A percentile compares a stretch with the other conserved stretches of the same genome.
Conservation (phyloP, 441 rosid genomes). For the Jatropha podagrica region DNA sequence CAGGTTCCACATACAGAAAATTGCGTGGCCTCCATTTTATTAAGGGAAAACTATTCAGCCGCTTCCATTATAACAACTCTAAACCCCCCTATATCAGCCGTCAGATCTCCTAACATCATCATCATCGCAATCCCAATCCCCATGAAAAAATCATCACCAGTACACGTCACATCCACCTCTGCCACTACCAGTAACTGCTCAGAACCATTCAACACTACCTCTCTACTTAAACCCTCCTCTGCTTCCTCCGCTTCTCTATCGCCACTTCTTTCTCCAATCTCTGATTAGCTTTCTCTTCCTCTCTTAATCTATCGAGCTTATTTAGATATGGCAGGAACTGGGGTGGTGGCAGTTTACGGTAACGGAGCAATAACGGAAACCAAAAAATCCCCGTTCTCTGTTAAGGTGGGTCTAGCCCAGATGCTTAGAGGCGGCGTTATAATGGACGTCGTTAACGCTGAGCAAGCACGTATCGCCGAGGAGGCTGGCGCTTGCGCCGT, state of each 20-base stretch:
- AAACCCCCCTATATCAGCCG: background rate
- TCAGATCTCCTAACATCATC: background rate
- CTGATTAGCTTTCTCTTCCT: background rate
- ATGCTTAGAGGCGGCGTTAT: conserved; percentile 98
- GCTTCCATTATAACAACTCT: background rate
- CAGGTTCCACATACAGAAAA: conserved; percentile 12
- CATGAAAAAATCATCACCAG: background rate
- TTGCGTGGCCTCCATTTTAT: no score
- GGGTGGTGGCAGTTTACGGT: conserved; percentile 89
- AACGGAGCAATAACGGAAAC: conserved; percentile 81
- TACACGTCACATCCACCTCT: background rate
- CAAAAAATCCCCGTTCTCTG: conserved; percentile 87
- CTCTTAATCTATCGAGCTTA: background rate
- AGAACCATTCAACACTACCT: conserved; percentile 26
- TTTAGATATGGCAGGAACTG: conserved; percentile 64
- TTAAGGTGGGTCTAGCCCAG: conserved; percentile 92
- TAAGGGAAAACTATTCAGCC: no score
- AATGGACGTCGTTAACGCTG: conserved; percentile 89
- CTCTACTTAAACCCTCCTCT: conserved; percentile 20
- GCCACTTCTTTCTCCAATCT: background rate
- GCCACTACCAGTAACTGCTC: background rate
- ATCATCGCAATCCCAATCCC: background rate
- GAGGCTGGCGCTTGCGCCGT: conserved; percentile 94
- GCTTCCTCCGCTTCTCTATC: background rate
- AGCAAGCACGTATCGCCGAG: conserved; percentile 86